These are phyloP conservation scores for Amanita subjunquillea DNA, from an alignment of 768 basidiomycete species.

Conservation along the genomic window DNA sequence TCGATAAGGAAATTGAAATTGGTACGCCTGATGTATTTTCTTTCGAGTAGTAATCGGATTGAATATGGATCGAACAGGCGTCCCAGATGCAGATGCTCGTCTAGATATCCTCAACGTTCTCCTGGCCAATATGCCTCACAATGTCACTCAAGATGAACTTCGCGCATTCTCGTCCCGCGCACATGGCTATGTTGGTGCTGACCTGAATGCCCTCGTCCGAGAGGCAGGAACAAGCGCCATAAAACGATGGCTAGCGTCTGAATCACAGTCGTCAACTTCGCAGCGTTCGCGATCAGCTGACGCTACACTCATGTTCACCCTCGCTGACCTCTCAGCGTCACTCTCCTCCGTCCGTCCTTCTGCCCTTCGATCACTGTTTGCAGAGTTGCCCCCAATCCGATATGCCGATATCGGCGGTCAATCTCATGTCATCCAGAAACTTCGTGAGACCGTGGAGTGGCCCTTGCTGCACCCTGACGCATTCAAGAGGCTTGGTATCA, in stretches of 20 bases:
- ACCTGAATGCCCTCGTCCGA: slow-evolving; percentile 84
- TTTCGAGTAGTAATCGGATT: not conserved
- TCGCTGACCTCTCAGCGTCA: slow-evolving; percentile 57
- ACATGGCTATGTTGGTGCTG: slow-evolving; percentile 96
- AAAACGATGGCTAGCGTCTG: slow-evolving; percentile 55
- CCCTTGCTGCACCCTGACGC: slow-evolving; percentile 80
- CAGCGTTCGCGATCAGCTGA: slow-evolving; percentile 7
- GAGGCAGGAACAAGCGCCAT: slow-evolving; percentile 90
- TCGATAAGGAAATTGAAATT: slow-evolving; percentile 94
- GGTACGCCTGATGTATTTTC: slow-evolving; percentile 31
- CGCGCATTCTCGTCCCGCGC: slow-evolving; percentile 61
- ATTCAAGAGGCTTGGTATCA: slow-evolving; percentile 80
- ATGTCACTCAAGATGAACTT: slow-evolving; percentile 51
- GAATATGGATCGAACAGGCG: slow-evolving; percentile 35
- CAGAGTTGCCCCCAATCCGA: slow-evolving; percentile 73
- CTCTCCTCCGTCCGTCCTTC: slow-evolving; percentile 82
- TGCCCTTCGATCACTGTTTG: slow-evolving; percentile 87
- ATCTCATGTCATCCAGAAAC: slow-evolving; percentile 65
- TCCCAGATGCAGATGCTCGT: slow-evolving; percentile 82
- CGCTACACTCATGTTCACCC: slow-evolving; percentile 27
- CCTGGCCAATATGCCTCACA: slow-evolving; percentile 71
- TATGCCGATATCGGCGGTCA: slow-evolving; percentile 93
- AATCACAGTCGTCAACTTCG: slow-evolving; percentile 4
- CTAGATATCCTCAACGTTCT: slow-evolving; percentile 81
- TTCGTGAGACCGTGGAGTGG: slow-evolving; percentile 93